A percentile compares a stretch with the other conserved stretches of the same genome.
Evolutionary conservation across 1,284 basidiomycete genomes (phyloP).

Genomic region (Marasmius tenuissimus): DNA sequence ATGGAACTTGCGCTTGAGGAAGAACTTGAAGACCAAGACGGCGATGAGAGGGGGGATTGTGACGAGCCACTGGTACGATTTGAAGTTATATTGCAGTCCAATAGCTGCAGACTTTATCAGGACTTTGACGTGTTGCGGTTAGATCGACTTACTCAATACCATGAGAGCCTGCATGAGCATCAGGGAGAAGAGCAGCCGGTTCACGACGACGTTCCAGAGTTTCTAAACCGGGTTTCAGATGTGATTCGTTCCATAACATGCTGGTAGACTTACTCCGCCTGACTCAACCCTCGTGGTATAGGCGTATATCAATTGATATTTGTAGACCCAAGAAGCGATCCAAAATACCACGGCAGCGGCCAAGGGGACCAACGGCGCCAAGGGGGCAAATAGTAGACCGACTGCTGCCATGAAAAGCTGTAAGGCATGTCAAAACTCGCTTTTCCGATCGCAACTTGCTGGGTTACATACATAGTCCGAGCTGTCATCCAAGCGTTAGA

Average conservation of each 20-base stretch:
- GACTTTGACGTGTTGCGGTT: neutral
- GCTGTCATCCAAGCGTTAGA: conserved; percentile 32
- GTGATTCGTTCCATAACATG: neutral
- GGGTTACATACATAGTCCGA: conserved; percentile 57
- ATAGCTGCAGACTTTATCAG: conserved; percentile 54
- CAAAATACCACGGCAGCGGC: conserved; percentile 82
- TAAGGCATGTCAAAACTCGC: neutral
- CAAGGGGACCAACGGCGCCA: conserved; percentile 85
- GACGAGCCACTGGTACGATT: conserved; percentile 69
- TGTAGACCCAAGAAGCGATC: conserved; percentile 81
- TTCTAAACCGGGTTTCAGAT: conserved; percentile 46
- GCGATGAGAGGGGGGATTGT: conserved; percentile 78
- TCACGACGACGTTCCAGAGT: conserved; percentile 90
- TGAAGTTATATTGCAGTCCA: conserved; percentile 79
- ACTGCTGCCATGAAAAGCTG: conserved; percentile 87
- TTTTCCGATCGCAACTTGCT: conserved; percentile 14
- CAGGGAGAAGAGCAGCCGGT: conserved; percentile 75
- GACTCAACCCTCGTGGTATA: conserved; percentile 86
- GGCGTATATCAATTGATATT: conserved; percentile 94
- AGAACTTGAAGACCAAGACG: conserved; percentile 79
- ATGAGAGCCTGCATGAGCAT: conserved; percentile 86
- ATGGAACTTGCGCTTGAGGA: conserved; percentile 69
- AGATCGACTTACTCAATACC: conserved; percentile 72
- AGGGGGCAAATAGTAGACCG: conserved; percentile 86
- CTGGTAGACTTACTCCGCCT: conserved; percentile 70